Conservation (phyloP, 2,329 filamentous ascomycete genomes). For the Tolypocladium pustulatum region DNA sequence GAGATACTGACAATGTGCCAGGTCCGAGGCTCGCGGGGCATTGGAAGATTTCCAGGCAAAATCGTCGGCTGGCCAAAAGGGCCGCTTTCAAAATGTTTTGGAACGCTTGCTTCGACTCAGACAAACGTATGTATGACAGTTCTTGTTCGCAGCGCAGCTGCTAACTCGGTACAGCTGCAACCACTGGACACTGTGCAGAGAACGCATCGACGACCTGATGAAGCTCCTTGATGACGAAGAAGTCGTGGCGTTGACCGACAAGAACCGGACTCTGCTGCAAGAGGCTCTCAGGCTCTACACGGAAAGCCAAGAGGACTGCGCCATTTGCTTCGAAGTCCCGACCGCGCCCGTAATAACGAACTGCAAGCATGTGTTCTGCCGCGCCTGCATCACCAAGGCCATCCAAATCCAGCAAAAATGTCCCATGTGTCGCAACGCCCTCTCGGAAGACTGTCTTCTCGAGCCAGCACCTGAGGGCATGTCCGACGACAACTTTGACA, state of each 20-base stretch:
- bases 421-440: conserved; percentile 68
- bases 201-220: conserved; percentile 64
- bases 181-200: conserved; percentile 74
- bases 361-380: conserved; percentile 75
- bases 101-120: conserved; percentile 75
- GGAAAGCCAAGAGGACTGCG: conserved; percentile 73
- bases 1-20: conserved; percentile 16
- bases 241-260: conserved; percentile 57
- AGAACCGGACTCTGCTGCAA: conserved; percentile 64
- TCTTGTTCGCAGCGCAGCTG: too few relatives aligned
- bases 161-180: conserved; percentile 46
- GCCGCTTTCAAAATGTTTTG: conserved; percentile 63
- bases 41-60: conserved; percentile 47
- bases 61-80: conserved; percentile 29
- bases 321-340: conserved; percentile 67
- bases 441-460: conserved; percentile 49
- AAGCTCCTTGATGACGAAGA: conserved; percentile 56
- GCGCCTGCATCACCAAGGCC: conserved; percentile 60
- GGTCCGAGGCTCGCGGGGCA: conserved; percentile 63
- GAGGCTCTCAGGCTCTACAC: conserved; percentile 66
- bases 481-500: conserved; percentile 43
- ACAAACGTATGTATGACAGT: conserved; percentile 44
- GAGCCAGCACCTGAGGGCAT: conserved; percentile 50
- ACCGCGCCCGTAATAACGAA: conserved; percentile 70
- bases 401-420: conserved; percentile 71